Evolutionary conservation across 179 eudicot species (phyloP).

Genomic region (Carnegiea gigantea): DNA sequence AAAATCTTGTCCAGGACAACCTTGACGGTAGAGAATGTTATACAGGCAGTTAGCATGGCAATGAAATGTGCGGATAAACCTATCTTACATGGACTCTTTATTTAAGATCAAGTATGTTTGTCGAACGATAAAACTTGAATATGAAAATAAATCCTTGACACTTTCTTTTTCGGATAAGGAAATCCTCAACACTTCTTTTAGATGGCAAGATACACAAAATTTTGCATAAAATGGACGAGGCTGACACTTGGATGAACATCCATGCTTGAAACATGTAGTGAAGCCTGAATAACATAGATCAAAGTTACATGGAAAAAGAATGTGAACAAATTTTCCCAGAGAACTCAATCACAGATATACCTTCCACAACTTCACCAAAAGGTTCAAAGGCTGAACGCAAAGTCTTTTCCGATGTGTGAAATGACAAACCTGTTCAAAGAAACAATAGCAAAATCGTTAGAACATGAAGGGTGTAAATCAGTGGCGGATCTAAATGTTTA

Average conservation of each 20-base stretch:
- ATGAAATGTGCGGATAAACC: not conserved
- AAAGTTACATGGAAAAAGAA: not conserved
- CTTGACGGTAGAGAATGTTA: slow-evolving; percentile 48
- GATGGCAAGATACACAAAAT: not conserved
- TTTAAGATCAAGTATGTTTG: not conserved
- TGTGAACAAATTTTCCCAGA: not conserved
- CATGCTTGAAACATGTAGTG: not conserved
- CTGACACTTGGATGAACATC: not conserved
- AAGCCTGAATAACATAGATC: not conserved
- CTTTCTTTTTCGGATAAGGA: not conserved
- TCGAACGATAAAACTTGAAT: not conserved
- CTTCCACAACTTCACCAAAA: slow-evolving; percentile 83
- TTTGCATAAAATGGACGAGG: no score
- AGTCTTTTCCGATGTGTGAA: slow-evolving; percentile 93
- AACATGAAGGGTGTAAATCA: not conserved
- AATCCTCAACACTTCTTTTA: not conserved
- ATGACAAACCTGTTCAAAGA: slow-evolving; percentile 65
- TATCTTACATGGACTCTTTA: not conserved
- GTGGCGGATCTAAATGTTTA: no score
- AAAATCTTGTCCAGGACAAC: slow-evolving; percentile 95
- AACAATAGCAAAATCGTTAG: not conserved
- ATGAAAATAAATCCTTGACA: not conserved
- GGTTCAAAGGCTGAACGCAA: slow-evolving; percentile 86
- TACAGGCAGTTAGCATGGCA: slow-evolving; percentile 1
- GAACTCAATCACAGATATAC: slow-evolving; percentile 32